phyloP scores from a whole-genome alignment of 2,329 filamentous ascomycete species.

The Aspergillus aculeatinus region DNA sequence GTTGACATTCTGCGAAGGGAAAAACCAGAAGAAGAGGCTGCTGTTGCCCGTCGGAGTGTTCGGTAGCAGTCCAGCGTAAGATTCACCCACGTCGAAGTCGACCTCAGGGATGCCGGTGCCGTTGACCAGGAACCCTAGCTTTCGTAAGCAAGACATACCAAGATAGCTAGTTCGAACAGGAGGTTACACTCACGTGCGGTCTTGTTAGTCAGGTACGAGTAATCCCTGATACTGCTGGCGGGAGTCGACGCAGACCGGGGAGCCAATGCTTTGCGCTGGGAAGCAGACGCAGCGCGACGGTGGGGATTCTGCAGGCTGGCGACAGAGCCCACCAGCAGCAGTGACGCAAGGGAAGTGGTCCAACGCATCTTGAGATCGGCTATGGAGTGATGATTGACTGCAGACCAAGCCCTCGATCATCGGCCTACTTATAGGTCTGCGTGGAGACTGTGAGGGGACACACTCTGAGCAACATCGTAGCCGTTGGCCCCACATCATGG shows the following conservation, averaged over 20 bases:
- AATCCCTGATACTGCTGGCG: neutral
- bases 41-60: constrained; percentile 48
- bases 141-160: neutral
- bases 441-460: neutral
- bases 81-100: constrained; percentile 61
- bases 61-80: constrained; percentile 50
- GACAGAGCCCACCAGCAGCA: constrained; percentile 12
- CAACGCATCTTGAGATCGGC: constrained; percentile 8
- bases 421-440: neutral
- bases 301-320: constrained; percentile 23
- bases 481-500: neutral
- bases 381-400: neutral
- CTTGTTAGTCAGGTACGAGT: constrained; percentile 8
- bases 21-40: constrained; percentile 53
- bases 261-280: neutral
- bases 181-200: constrained; percentile 8
- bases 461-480: neutral
- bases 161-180: neutral
- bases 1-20: constrained; percentile 44
- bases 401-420: neutral
- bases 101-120: constrained; percentile 66
- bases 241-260: neutral
- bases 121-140: constrained; percentile 62
- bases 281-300: constrained; percentile 12
- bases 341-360: constrained; percentile 2